Evolutionary conservation across 108 stramenopile species (phyloP), one percentile per base, ranked within the genome.

Genomic region (Aurantiochytrium sp.): DNA sequence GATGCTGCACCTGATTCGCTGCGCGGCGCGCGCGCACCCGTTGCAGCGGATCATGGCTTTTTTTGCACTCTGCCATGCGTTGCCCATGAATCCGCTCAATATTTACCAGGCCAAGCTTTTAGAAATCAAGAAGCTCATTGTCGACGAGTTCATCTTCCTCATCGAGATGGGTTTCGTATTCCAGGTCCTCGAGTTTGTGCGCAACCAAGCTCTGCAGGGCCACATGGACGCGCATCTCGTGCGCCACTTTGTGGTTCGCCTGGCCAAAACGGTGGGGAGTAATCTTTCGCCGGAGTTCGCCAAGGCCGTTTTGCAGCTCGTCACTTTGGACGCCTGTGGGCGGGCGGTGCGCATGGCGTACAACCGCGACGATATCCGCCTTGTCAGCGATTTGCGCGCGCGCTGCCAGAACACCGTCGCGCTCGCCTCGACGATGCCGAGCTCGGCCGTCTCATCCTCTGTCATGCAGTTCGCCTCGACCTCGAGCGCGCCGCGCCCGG

Each of bases 181-280:
- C 51, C 76, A 83, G 76, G 76, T 83, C 25, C 76, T 83, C 28
- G 76, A 83, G 10, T 83, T 83, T 53, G 51, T 83, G n/a, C 76
- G 76, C 3, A 83, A 6, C 76, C 18, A 83, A 23, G 76, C 76
- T 6, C 6, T 23, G 45, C 51, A n/a, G 10, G 76, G 76, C n/a
- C 76, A 23, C 51, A 53, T 83, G 45, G 76, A 83, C 76, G 49
- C 45, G 19, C 49, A 14, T 12, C 51, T 83, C 49, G 49, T 83
- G 45, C 51, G 76, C 4, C 51, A 83, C 28, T 83, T 83, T 83
- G 49, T 83, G 10, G 76, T 83, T 12, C 18, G 6, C 6, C 76
- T 83, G 19, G 76, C 76, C 76, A 83, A 83, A 4, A 53, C 51
- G 4, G 76, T 53, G 8, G 76, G 76, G 14, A 83, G 51, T 45